Conservation (phyloP, 345 rosid species). For the Gossypium rotundifolium region DNA sequence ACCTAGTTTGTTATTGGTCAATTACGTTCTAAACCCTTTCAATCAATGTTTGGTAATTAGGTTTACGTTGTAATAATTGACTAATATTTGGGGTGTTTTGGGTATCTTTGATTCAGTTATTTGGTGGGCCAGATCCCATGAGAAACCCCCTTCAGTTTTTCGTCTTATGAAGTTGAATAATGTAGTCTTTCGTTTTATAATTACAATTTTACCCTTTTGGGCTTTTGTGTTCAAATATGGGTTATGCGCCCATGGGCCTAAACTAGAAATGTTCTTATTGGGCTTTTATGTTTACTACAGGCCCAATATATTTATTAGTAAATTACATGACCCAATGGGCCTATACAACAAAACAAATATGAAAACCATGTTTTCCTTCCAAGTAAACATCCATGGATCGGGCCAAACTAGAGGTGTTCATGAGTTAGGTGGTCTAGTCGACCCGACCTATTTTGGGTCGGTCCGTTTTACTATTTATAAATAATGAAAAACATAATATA, state of each 20-base stretch:
- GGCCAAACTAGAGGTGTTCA: too few relatives aligned
- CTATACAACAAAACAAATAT: not conserved
- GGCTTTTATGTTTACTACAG: not conserved
- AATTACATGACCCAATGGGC: not conserved
- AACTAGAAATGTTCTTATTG: not conserved
- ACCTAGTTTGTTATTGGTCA: not conserved
- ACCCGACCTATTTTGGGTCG: not conserved
- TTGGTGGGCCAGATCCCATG: slow-evolving; percentile 18
- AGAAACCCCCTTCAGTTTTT: slow-evolving; percentile 20
- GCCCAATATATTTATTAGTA: not conserved
- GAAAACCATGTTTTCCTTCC: not conserved
- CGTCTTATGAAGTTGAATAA: slow-evolving; percentile 6
- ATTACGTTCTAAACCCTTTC: not conserved
- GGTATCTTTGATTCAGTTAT: slow-evolving; percentile 13
- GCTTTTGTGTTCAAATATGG: not conserved
- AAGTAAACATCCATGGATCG: not conserved
- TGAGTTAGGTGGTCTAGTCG: too few relatives aligned
- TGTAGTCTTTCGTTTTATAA: not conserved
- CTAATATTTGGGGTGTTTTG: not conserved
- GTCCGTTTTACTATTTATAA: too few relatives aligned
- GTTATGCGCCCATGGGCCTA: not conserved
- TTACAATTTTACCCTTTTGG: slow-evolving; percentile 16
- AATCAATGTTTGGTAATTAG: not conserved
- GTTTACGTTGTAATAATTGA: slow-evolving; percentile 7
- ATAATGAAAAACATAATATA: too few relatives aligned